Evolutionary conservation across 768 basidiomycete species (phyloP).

Genomic region (Sutorius australiensis): DNA sequence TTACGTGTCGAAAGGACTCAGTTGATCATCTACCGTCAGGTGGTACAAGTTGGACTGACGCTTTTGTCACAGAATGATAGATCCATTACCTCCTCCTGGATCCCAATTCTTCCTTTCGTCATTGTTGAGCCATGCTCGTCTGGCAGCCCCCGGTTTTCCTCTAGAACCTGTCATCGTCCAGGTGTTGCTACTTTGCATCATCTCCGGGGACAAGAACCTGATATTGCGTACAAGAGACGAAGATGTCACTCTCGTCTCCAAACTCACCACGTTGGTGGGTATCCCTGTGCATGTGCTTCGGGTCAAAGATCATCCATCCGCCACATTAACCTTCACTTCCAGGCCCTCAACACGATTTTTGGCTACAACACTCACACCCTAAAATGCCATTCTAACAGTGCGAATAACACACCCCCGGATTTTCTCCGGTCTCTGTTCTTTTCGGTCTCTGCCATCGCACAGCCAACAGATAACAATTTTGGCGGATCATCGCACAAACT

Average conservation of each 20-base stretch:
- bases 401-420: constrained; percentile 18
- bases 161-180: constrained; percentile 63
- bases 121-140: constrained; percentile 44
- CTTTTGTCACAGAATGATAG: constrained; percentile 12
- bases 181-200: constrained; percentile 60
- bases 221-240: constrained; percentile 64
- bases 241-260: constrained; percentile 57
- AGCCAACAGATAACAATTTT: constrained; percentile 12
- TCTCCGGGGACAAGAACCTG: constrained; percentile 59
- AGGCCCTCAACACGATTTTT: constrained; percentile 62
- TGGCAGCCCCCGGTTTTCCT: constrained; percentile 45
- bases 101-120: constrained; percentile 48
- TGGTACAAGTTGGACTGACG: constrained; percentile 1
- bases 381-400: constrained; percentile 38
- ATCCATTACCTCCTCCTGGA: constrained; percentile 37
- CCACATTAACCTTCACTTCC: constrained; percentile 12
- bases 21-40: neutral
- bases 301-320: neutral
- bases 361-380: constrained; percentile 55
- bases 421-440: constrained; percentile 41
- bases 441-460: constrained; percentile 18
- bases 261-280: constrained; percentile 53
- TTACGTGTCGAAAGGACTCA: neutral
- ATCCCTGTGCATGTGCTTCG: constrained; percentile 4
- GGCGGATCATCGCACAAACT: constrained; percentile 12